Conservation (phyloP, 2,329 filamentous ascomycete species). For the Ceratocystis papillata region DNA sequence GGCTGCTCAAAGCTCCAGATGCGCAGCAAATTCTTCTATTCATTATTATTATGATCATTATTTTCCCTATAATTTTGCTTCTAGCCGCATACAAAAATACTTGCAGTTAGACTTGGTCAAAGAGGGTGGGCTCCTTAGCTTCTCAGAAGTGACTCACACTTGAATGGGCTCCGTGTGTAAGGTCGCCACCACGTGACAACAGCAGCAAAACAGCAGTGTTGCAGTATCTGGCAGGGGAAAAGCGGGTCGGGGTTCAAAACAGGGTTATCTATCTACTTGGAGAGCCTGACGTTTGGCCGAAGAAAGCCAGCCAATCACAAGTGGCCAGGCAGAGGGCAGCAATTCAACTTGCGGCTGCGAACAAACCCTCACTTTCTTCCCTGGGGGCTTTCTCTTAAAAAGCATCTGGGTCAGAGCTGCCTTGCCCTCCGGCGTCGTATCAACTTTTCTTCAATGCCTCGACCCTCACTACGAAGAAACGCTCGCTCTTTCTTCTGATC, state of each 20-base stretch:
- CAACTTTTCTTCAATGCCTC: not conserved
- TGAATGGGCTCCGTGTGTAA: not conserved
- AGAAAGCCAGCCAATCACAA: not conserved
- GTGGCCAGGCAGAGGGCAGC: no score
- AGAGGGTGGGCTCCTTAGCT: not conserved
- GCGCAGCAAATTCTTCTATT: not conserved
- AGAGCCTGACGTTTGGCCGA: not conserved
- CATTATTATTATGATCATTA: not conserved
- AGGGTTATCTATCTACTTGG: no score
- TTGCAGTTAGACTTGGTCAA: not conserved
- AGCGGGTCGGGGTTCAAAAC: not conserved
- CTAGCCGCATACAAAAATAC: no score
- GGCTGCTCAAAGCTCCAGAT: no score
- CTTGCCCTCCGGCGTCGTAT: not conserved
- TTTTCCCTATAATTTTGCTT: not conserved
- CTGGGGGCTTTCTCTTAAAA: not conserved
- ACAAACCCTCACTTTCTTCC: not conserved
- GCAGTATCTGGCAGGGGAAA: not conserved
- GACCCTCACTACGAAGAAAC: not conserved
- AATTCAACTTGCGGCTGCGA: not conserved
- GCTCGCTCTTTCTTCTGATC: not conserved
- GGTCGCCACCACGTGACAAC: not conserved
- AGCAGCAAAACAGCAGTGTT: not conserved
- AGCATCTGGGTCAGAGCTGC: not conserved
- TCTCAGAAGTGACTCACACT: slow-evolving; percentile 2